These are phyloP conservation scores for Geotrichum bryndzae DNA, from an alignment of 1,139 yeast species.

Conservation along the genomic window DNA sequence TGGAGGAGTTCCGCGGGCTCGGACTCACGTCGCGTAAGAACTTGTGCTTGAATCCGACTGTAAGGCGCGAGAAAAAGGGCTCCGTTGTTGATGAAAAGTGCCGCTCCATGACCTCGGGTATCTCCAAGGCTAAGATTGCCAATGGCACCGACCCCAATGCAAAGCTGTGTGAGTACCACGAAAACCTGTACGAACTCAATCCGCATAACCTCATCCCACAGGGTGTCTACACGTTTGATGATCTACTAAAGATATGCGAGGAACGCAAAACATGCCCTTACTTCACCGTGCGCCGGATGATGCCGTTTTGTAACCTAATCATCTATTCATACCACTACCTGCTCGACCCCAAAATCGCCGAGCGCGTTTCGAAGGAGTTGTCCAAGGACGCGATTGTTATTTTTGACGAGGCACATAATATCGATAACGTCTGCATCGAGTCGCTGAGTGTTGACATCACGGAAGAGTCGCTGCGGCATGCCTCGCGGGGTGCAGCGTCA, in stretches of 20 bases:
- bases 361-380: conserved; percentile 84
- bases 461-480: conserved; percentile 75
- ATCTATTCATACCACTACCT: conserved; percentile 95
- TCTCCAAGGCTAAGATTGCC: conserved; percentile 62
- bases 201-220: conserved; percentile 84
- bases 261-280: conserved; percentile 84
- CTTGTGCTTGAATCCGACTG: conserved; percentile 83
- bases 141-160: conserved; percentile 51
- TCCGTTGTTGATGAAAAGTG: conserved; percentile 92
- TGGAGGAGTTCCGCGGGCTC: conserved; percentile 78
- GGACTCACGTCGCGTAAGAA: conserved; percentile 94
- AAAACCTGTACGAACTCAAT: conserved; percentile 74
- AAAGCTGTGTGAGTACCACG: conserved; percentile 78
- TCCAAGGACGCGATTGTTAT: conserved; percentile 91
- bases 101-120: conserved; percentile 89
- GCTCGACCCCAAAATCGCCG: conserved; percentile 94
- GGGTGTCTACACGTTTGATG: conserved; percentile 93
- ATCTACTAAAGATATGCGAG: conserved; percentile 69
- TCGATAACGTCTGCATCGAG: conserved; percentile 96
- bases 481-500: conserved; percentile 73
- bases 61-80: conserved; percentile 87
- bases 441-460: conserved; percentile 83
- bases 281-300: conserved; percentile 96
- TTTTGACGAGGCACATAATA: conserved; percentile 97
- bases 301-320: conserved; percentile 86